Evolutionary conservation across 768 basidiomycete genomes (phyloP), one percentile per base, ranked within the genome.

Genomic region (Amanita subjunquillea): DNA sequence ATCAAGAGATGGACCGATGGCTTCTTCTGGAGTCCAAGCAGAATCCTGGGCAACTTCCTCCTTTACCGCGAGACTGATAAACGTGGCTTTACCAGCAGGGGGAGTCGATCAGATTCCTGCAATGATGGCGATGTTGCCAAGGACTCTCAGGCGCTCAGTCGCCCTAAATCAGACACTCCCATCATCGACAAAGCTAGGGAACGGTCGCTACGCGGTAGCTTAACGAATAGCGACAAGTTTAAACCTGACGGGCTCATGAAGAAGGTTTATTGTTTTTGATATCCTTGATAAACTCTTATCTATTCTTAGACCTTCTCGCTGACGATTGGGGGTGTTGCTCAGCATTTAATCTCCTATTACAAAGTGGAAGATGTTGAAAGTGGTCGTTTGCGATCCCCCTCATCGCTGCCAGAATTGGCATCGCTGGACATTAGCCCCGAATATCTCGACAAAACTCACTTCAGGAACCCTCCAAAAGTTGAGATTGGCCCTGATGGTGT

Each of bases 1-100:
- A 98, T 98, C 72, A 95, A 94, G 72, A 79, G 94, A 41, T 96
- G 93, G 90, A 98, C 94, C 1, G 94, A 98, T 69, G 92, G 93
- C n/a, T 85, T 89, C 64, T 87, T 87, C 64, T 96, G 94, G 94
- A 89, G 86, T 58, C 94, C 94, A 0, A 87, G 85, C 58, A 76
- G 94, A 54, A 96, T 96, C 25, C 72, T 96, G 54, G 91, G 91
- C 60, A 97, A 97, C 67, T 98, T 96, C 63, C 73, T 98, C 61
- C 82, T 95, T 56, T 97, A 97, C 69, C 85, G 93, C 57, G 91
- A 96, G 70, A 91, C 90, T 5, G 91, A 93, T 66, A 91, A 91
- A 68, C 73, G 83, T 48, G 83, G 83, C 17, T 74, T 79, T 13
- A 79, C 82, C 13, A 82, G 83, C 64, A 71, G 82, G 51, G 76